Base-by-base conservation (phyloP, 371 early-diverging fungal genomes). In the Batrachochytrium dendrobatidis region DNA sequence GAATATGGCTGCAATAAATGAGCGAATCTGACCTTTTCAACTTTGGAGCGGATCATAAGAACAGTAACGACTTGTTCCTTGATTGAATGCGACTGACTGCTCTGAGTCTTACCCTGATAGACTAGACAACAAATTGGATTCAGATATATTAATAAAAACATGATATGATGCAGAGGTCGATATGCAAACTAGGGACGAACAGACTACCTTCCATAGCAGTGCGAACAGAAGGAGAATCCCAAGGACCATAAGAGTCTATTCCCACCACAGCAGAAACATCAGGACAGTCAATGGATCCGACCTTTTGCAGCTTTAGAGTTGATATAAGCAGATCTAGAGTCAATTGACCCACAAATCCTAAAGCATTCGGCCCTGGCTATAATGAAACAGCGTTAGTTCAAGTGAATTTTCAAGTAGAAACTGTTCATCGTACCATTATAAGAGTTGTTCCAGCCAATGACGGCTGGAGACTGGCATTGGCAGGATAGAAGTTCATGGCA, bases 311-410 rank as follows among this genome's bases (percentile, higher is more conserved):
- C 3, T n/a, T 3, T 7, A 51, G 51, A 18, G 51, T 51, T 22
- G 51, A 10, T 12, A 51, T 51, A n/a, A 51, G 30, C n/a, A 51
- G 51, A 24, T 51, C 51, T 28, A 51, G 51, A 10, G 25, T 32
- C 28, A 51, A 32, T 22, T 51, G 51, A 32, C 51, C 51, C 18
- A 51, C 51, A 24, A 51, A 51, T 28, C 51, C 51, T 3, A 51
- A 3, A 32, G 30, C 51, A 32, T 51, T 51, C 12, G 51, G 51
- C 5, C 51, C 51, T 3, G 51, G 51, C 51, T 51, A n/a, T 3
- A 8, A 29, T 12, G 22, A 7, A 48, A 39, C 15, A n/a, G 39
- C 39, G 12, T 12, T 15, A n/a, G 39, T 12, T 39, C n/a, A 15
- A 39, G 39, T n/a, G n/a, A n/a, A 39, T n/a, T 15, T 12, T 12